These are phyloP conservation scores for Vachellia collinsii DNA, from an alignment of 306 rosid genomes.

Conservation along the genomic window DNA sequence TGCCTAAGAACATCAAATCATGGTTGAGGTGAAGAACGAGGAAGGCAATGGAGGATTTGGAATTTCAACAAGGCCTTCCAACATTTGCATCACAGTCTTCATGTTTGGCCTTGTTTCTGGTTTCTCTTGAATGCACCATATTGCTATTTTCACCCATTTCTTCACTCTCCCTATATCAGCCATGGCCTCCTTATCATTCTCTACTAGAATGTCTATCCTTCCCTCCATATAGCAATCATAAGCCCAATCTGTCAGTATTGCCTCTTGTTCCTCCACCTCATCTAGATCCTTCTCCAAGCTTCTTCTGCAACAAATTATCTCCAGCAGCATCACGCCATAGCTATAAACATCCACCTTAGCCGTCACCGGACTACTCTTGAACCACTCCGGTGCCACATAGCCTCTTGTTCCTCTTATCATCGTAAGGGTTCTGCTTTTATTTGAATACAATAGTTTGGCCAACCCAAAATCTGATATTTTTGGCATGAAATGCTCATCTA, in stretches of 20 bases:
- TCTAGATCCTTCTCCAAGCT: too few relatives aligned
- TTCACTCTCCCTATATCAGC: conserved; percentile 35
- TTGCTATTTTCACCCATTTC: conserved; percentile 41
- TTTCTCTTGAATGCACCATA: conserved; percentile 53
- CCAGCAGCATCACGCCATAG: too few relatives aligned
- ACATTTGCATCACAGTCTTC: conserved; percentile 47
- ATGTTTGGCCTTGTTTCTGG: conserved; percentile 47
- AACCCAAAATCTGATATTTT: too few relatives aligned
- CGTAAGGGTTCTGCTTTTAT: too few relatives aligned
- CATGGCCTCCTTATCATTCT: neutral
- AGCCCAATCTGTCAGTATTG: neutral
- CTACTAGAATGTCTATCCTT: neutral
- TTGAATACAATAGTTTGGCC: too few relatives aligned
- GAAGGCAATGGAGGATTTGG: conserved; percentile 45
- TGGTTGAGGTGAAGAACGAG: neutral
- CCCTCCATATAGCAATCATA: conserved; percentile 35
- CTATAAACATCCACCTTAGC: too few relatives aligned
- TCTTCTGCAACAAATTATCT: too few relatives aligned
- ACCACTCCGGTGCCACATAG: too few relatives aligned
- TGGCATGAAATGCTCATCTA: too few relatives aligned
- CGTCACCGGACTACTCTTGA: too few relatives aligned
- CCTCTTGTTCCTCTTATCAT: too few relatives aligned
- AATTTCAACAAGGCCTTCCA: conserved; percentile 44
- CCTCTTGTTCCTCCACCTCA: too few relatives aligned
- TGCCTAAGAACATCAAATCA: neutral